Evolutionary conservation across 1,284 basidiomycete species (phyloP).

Genomic region (Ustilago crameri): DNA sequence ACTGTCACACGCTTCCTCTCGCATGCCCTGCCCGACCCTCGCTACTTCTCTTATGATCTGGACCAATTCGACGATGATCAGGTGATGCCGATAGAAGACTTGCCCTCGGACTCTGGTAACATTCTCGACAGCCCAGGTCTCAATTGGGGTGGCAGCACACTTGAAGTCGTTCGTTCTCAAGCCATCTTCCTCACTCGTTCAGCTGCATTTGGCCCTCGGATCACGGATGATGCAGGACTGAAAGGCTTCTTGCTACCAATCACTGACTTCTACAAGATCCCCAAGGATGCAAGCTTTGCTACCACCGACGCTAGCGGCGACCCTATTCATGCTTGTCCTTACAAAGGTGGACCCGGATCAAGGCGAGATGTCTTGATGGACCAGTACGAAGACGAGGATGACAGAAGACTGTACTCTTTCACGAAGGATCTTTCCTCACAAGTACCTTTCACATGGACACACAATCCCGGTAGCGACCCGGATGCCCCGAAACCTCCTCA

Average conservation of each 20-base stretch:
- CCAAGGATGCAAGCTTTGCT: conserved; percentile 17
- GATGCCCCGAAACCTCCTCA: conserved; percentile 39
- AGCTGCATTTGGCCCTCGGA: conserved; percentile 63
- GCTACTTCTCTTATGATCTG: conserved; percentile 45
- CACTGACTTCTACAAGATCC: conserved; percentile 53
- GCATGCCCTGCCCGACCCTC: conserved; percentile 38
- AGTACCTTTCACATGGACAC: conserved; percentile 25
- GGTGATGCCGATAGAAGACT: conserved; percentile 17
- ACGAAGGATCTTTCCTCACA: conserved; percentile 13
- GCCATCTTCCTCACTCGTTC: conserved; percentile 62
- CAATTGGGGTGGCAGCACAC: conserved; percentile 59
- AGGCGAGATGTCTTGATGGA: conserved; percentile 15
- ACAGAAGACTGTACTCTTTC: conserved; percentile 39
- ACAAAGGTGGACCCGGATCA: conserved; percentile 50
- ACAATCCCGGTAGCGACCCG: conserved; percentile 2
- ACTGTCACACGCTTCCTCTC: conserved; percentile 37
- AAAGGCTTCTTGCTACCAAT: conserved; percentile 57
- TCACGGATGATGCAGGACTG: conserved; percentile 53
- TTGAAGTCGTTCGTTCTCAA: conserved; percentile 59
- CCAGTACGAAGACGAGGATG: conserved; percentile 40
- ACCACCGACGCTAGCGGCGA: conserved; percentile 23
- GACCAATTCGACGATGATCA: conserved; percentile 36
- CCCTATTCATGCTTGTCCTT: conserved; percentile 51
- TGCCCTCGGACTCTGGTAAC: conserved; percentile 30
- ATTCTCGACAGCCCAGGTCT: conserved; percentile 45